Evolutionary conservation across 73 alveolate species (phyloP), one percentile per base, ranked within the genome.

Genomic region (Paramecium caudatum): DNA sequence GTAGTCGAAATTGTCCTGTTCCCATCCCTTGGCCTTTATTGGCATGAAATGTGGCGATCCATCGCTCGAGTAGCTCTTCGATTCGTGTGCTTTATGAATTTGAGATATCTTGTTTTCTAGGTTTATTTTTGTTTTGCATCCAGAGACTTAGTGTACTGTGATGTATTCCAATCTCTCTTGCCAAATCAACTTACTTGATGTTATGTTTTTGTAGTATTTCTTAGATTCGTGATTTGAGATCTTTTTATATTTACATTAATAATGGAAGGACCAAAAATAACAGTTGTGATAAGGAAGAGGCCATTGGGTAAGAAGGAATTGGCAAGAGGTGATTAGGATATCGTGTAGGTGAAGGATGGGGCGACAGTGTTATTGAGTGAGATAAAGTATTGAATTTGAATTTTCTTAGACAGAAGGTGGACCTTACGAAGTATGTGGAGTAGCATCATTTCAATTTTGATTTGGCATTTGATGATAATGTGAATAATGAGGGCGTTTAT

Each of bases 221-320:
- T 34, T 90, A 84, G 27, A 94, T 90, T 32, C 95, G 63, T 27
- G 46, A 83, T 61, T 92, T 94, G 50, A 90, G 92, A 84, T 94
- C 98, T 50, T 93, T 92, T 74, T 74, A 43, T 30, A 36, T 65
- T 65, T 65, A 36, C 83, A 65, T 65, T 65, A 36, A 36, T 30
- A 74, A 74, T 74, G 88, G 88, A 74, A 15, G 95, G 91, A 46
- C 99, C 99, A 43, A 97, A 97, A 91, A 98, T 99, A 88, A 93
- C 98, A 70, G 99, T 99, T 63, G 99, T 98, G 61, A 99, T 99
- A 23, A 95, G 99, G 39, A 99, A 99, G 98, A 91, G 99, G 61
- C 99, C 99, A 61, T 91, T 97, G 93, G 97, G 97, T 82, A 90
- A 95, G 92, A 98, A 97, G 93, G 99, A 99, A 86, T 61, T 46